Conservation (phyloP, 2,329 filamentous ascomycete species). For the Curvularia hawaiiensis region DNA sequence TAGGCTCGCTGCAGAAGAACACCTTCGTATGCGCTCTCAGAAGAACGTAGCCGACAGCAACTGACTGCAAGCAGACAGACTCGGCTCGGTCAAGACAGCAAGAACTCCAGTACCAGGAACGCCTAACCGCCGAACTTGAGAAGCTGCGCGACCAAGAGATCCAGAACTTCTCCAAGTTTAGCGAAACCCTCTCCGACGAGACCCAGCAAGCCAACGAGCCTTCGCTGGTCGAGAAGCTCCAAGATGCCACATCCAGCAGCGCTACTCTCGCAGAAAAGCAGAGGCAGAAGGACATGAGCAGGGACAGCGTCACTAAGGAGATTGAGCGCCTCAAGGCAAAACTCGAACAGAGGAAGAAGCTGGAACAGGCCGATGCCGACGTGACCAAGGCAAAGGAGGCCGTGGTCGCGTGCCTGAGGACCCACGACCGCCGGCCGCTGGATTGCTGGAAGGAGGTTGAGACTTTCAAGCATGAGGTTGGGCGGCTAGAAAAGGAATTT, state of each 20-base stretch:
- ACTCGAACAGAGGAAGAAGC: conserved; percentile 59
- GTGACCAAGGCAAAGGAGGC: conserved; percentile 77
- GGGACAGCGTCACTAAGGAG: conserved; percentile 61
- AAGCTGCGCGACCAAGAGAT: conserved; percentile 74
- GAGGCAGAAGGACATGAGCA: conserved; percentile 54
- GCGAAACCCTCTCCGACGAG: conserved; percentile 65
- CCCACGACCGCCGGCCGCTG: conserved; percentile 84
- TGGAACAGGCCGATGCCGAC: conserved; percentile 68
- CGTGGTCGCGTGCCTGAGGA: conserved; percentile 79
- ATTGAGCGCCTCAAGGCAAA: conserved; percentile 61
- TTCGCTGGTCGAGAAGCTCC: conserved; percentile 45
- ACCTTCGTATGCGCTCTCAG: conserved; percentile 68
- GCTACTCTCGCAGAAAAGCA: conserved; percentile 48
- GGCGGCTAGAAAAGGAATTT: conserved; percentile 83
- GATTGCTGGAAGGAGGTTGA: conserved; percentile 96
- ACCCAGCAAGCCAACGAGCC: conserved; percentile 41
- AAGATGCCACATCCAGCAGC: conserved; percentile 43
- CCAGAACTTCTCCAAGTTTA: conserved; percentile 70
- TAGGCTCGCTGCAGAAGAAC: conserved; percentile 82
- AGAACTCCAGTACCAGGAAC: conserved; percentile 86
- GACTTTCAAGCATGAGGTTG: conserved; percentile 86
- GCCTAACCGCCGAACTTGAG: conserved; percentile 84
- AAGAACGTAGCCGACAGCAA: not conserved
- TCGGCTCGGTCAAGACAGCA: conserved; percentile 79
- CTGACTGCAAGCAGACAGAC: conserved; percentile 69